These are phyloP conservation scores for Pigoraptor vietnamica DNA, from an alignment of 78 protist species.

Conservation along the genomic window DNA sequence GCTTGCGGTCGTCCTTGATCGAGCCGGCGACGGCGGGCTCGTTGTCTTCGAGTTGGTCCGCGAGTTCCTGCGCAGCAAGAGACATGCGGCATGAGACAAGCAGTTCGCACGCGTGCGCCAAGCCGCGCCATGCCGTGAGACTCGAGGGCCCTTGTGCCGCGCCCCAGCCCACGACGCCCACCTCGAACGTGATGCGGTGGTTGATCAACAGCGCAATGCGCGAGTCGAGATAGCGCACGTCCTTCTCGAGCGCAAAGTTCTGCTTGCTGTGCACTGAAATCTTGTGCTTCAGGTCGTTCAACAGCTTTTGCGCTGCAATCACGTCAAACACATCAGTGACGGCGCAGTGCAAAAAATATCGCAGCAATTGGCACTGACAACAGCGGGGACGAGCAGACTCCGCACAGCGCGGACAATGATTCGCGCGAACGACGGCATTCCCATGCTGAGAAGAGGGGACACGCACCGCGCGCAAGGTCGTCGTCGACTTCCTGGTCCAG, in stretches of 20 bases:
- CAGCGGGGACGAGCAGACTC: too few species aligned
- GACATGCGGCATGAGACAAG: too few species aligned
- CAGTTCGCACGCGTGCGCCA: too few species aligned
- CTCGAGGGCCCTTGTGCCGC: too few species aligned
- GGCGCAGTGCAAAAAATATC: too few species aligned
- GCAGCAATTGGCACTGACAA: too few species aligned
- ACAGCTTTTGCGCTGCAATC: not conserved
- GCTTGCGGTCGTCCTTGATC: not conserved
- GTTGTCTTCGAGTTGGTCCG: not conserved
- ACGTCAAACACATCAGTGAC: too few species aligned
- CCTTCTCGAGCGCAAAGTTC: not conserved
- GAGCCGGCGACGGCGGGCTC: not conserved
- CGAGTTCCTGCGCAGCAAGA: not conserved
- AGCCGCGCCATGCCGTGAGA: too few species aligned
- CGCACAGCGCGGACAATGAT: not conserved
- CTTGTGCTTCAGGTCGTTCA: not conserved
- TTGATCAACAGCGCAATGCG: conserved; percentile 4
- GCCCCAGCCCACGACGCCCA: not conserved
- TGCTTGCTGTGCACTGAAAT: not conserved
- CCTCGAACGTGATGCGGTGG: conserved; percentile 1
- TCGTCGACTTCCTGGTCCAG: not conserved
- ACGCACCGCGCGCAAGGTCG: not conserved
- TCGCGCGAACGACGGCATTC: not conserved
- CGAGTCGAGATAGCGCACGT: not conserved
- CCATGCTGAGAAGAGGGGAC: too few species aligned